Evolutionary conservation across 768 basidiomycete species (phyloP).

Genomic region (Tremella fuciformis): DNA sequence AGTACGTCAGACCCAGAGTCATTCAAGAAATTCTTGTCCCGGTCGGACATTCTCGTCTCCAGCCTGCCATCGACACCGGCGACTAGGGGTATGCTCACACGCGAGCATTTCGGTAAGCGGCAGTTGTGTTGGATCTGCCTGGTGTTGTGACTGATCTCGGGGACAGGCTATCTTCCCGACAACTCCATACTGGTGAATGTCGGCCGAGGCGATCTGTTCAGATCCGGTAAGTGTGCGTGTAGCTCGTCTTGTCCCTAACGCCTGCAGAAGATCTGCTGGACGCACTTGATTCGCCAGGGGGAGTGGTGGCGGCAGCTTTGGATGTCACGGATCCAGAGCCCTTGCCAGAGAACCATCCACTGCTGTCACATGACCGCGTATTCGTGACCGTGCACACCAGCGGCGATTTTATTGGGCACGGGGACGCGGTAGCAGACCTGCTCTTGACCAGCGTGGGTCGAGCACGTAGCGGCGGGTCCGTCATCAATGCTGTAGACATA

Average conservation of each 20-base stretch:
- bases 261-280: slow-evolving; percentile 25
- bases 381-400: slow-evolving; percentile 51
- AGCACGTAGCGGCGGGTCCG: slow-evolving; percentile 18
- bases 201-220: slow-evolving; percentile 49
- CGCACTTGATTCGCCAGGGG: slow-evolving; percentile 25
- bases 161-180: slow-evolving; percentile 36
- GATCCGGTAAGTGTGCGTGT: slow-evolving; percentile 34
- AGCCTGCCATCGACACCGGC: slow-evolving; percentile 46
- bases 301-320: slow-evolving; percentile 39
- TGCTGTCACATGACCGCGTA: slow-evolving; percentile 23
- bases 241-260: not conserved
- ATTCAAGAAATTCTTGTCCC: slow-evolving; percentile 45
- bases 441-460: slow-evolving; percentile 42
- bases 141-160: slow-evolving; percentile 37
- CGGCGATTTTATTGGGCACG: slow-evolving; percentile 46
- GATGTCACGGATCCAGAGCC: slow-evolving; percentile 52
- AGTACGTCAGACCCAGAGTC: slow-evolving; percentile 38
- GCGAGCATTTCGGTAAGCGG: slow-evolving; percentile 46
- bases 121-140: slow-evolving; percentile 42
- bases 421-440: slow-evolving; percentile 41
- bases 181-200: slow-evolving; percentile 50
- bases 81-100: slow-evolving; percentile 38
- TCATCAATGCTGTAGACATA: slow-evolving; percentile 38
- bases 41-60: slow-evolving; percentile 47
- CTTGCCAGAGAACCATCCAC: slow-evolving; percentile 28